A percentile compares a stretch with the other conserved stretches of the same genome.
Conservation (phyloP, 1,284 basidiomycete genomes). For the Laetiporus sulphureus region DNA sequence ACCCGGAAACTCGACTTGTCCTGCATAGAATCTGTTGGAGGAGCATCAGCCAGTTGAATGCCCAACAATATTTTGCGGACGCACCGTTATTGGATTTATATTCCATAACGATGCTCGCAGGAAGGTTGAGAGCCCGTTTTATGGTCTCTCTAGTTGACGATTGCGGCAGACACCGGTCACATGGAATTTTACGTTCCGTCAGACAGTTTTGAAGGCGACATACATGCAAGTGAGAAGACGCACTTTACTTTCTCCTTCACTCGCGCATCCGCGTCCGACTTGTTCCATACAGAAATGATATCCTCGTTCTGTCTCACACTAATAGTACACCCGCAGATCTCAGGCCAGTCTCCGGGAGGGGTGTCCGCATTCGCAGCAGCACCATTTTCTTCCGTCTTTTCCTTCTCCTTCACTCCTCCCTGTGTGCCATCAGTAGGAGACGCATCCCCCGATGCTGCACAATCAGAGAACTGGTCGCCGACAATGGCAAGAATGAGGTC, state of each 20-base stretch:
- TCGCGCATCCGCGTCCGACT: slow-evolving; percentile 57
- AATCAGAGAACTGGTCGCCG: slow-evolving; percentile 73
- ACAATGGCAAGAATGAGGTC: slow-evolving; percentile 72
- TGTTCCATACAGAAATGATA: slow-evolving; percentile 78
- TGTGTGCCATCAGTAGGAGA: slow-evolving; percentile 6
- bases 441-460: slow-evolving; percentile 31
- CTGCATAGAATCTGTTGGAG: slow-evolving; percentile 75
- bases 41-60: neutral
- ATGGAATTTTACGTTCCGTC: slow-evolving; percentile 7
- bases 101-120: slow-evolving; percentile 70
- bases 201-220: neutral
- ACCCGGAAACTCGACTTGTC: slow-evolving; percentile 77
- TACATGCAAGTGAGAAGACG: slow-evolving; percentile 18
- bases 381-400: slow-evolving; percentile 20
- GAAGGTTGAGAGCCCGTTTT: slow-evolving; percentile 58
- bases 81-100: slow-evolving; percentile 82
- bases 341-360: slow-evolving; percentile 69
- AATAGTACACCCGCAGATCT: slow-evolving; percentile 81
- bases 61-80: slow-evolving; percentile 13
- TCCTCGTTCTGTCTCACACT: slow-evolving; percentile 81
- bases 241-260: slow-evolving; percentile 70
- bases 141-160: slow-evolving; percentile 53
- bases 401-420: slow-evolving; percentile 27
- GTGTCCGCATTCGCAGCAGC: slow-evolving; percentile 6
- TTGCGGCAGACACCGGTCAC: no score